Percentiles rank a stretch among this genome's conserved stretches.
Evolutionary conservation across 805 yeast species (phyloP).

Genomic region (Barnettozyma populi): DNA sequence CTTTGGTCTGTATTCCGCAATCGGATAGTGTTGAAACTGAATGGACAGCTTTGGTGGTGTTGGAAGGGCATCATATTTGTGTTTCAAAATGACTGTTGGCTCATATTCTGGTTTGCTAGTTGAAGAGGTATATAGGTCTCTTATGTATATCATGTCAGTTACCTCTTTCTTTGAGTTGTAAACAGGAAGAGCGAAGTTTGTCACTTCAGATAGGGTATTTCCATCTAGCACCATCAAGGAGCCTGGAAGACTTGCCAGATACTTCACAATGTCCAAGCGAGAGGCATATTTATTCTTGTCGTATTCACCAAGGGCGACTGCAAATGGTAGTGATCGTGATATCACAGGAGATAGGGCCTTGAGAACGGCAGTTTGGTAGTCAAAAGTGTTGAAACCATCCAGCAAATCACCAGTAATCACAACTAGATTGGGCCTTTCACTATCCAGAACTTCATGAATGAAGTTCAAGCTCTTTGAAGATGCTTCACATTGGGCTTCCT

Average conservation of each 20-base stretch:
- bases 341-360: conserved; percentile 55
- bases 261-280: conserved; percentile 39
- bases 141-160: conserved; percentile 36
- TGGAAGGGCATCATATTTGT: conserved; percentile 20
- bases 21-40: conserved; percentile 65
- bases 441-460: conserved; percentile 43
- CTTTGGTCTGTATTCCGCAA: conserved; percentile 49
- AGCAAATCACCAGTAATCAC: conserved; percentile 63
- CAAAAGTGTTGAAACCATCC: conserved; percentile 52
- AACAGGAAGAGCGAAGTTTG: conserved; percentile 41
- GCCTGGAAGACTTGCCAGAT: conserved; percentile 44
- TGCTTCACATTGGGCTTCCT: conserved; percentile 40
- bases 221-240: conserved; percentile 27
- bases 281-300: conserved; percentile 50
- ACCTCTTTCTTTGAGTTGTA: conserved; percentile 23
- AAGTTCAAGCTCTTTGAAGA: conserved; percentile 48
- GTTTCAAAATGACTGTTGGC: conserved; percentile 28
- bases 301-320: conserved; percentile 54
- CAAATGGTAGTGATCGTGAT: conserved; percentile 50
- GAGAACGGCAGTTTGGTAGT: conserved; percentile 54
- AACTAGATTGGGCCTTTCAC: conserved; percentile 57
- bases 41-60: conserved; percentile 35
- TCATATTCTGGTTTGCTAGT: conserved; percentile 14
- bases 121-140: conserved; percentile 49
- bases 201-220: conserved; percentile 39